Base-by-base conservation (phyloP, 1,284 basidiomycete species). In the Bondarzewia mesenterica region DNA sequence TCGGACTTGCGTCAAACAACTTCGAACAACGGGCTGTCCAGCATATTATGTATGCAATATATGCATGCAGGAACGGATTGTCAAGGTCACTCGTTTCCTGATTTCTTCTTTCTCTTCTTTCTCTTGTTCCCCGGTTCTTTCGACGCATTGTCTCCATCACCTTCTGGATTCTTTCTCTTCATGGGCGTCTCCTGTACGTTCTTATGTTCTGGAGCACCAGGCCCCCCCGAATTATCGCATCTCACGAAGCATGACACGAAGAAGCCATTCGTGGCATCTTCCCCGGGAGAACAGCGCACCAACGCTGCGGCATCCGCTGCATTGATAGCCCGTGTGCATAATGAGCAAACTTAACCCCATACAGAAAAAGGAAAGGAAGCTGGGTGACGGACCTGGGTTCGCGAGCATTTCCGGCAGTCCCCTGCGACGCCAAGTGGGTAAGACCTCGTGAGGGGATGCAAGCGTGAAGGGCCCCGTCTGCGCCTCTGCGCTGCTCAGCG, bases 181-280 rank as follows among this genome's bases (percentile, higher is more conserved):
- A 36, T 36, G 42, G 25, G 20, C 7, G 16, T 12, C 7, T 16
- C 14, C 16, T 39, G 10, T 25, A 21, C 18, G 39, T 36, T 18
- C 35, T 47, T 40, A 39, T 35, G 35, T 42, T 38, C 20, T 32
- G 38, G 38, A 20, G 15, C 21, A 7, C 16, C 22, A 21, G 40
- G 18, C 25, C 7, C 36, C 32, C 16, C 38, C 37, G 32, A 29
- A 14, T 26, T 14, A 42, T 22, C 40, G n/a, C 16, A 6, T 23
- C 61, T 60, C 40, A 89, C 69, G 60, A 95, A 92, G 63, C 91
- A 89, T 22, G 89, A 82, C 18, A 97, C 92, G 57, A 96, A 96
- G 70, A 96, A 97, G 0, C 93, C 93, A 61, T 96, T 96, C 15
- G 93, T 96, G 37, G 77, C 79, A 60, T 96, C 92, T 52, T 88